Evolutionary conservation across 2,329 filamentous ascomycete genomes (phyloP), one percentile per base, ranked within the genome.

Genomic region (Diplodia corticola): DNA sequence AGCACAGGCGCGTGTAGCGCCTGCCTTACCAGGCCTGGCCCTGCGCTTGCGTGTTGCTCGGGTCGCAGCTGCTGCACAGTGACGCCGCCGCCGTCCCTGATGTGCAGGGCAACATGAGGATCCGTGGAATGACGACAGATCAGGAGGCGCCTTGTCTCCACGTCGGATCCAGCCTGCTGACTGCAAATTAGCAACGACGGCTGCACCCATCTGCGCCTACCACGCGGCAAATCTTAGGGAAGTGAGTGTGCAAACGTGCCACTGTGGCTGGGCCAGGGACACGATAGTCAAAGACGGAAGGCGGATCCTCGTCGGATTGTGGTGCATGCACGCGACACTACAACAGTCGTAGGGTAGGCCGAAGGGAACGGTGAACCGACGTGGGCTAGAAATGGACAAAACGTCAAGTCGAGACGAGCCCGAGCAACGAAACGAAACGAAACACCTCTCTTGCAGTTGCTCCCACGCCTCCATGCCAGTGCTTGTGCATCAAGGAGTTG

Each of bases 61-160:
- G 35, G 20, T 24, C 53, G 22, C 33, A 44, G 33, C n/a, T 59
- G 55, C 55, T 59, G 37, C 55, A 48, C 15, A 20, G 55, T 59
- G 55, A 59, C 37, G 55, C 26, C 13, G 55, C 17, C 2, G n/a
- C 57, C 37, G n/a, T n/a, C 7, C 22, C 26, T 48, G 57, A 61
- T 61, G 57, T 35, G 57, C 57, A 61, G 24, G 35, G 26, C 57
- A 35, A 48, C 57, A 61, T 61, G 57, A 35, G 44, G 57, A 61
- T 61, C 57, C 35, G 40, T 20, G n/a, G 48, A 49, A 61, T 61
- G 57, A 61, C 57, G 57, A 61, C 57, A 61, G 57, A 49, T 33
- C 44, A 61, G 44, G 57, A 61, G 57, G 37, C 44, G 33, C 53
- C 12, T 24, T 15, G 55, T 46, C 55, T 9, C 55, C 55, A 59